Evolutionary conservation across 2,329 filamentous ascomycete species (phyloP), one percentile per base, ranked within the genome.

Genomic region (Cryphonectria nitschkei): DNA sequence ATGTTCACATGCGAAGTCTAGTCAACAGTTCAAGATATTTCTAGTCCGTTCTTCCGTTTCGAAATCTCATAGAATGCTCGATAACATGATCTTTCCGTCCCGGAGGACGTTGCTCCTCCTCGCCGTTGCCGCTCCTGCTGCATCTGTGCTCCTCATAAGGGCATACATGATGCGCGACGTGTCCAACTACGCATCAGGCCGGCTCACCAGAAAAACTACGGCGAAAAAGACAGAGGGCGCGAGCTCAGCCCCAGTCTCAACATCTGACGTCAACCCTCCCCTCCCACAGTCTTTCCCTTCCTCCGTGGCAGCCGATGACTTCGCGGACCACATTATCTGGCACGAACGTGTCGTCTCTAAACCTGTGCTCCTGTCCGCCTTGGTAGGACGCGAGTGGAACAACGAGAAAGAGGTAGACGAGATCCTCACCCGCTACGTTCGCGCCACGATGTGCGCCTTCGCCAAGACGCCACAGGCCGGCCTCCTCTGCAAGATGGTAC

Each of bases 381-480:
- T 70, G 14, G 43, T 50, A 8, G 43, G 43, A 2, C 43, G 7
- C 4, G n/a, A 46, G 4, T 37, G 41, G 46, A 19, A 65, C 1
- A 29, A 43, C 2, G 6, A n/a, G 46, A 6, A 34, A 37, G 16
- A 26, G 22, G n/a, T 58, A 37, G 65, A 58, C 16, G 46, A 68
- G 19, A 22, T 70, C 4, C 65, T 70, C 22, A 70, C 69, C 11
- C 43, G 37, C 9, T 70, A 70, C 58, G 56, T 64, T 19, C 61
- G 69, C 46, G 69, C 58, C 13, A 70, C 60, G n/a, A 70, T 68
- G 65, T 19, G 41, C 41, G 69, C 65, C 13, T 65, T 70, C 46
- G 60, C 69, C 0, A 41, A 43, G 26, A 70, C 65, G 43, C 69
- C 69, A 1, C 69, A 70, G 32, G 58, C 69, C 34, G 67, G 41